Conservation (phyloP, 352 stramenopile species). For the Pythium plurisporium region DNA sequence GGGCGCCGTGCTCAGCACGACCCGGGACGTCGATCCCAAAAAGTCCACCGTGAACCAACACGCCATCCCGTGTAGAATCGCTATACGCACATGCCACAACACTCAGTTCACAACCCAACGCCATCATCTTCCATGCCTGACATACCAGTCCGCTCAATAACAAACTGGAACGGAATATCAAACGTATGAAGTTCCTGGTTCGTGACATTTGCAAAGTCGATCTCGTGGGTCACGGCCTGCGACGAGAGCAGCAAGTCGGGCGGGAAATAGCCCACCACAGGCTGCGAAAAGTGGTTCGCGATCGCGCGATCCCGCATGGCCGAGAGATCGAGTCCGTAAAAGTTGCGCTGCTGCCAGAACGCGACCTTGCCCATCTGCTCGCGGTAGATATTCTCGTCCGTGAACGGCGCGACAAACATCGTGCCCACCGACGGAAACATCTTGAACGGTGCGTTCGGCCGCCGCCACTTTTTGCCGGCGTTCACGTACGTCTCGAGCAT, state of each 20-base stretch:
- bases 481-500: conserved; percentile 99
- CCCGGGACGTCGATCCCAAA: conserved; percentile 67
- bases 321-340: conserved; percentile 97
- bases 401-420: conserved; percentile 96
- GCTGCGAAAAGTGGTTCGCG: conserved; percentile 97
- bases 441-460: conserved; percentile 56
- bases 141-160: conserved; percentile 76
- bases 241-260: conserved; percentile 68
- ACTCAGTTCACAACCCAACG: no score
- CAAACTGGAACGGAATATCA: conserved; percentile 88
- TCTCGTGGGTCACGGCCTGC: conserved; percentile 48
- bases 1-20: conserved; percentile 85
- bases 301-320: conserved; percentile 92
- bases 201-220: conserved; percentile 85
- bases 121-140: no score
- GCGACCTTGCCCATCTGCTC: conserved; percentile 90
- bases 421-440: conserved; percentile 98
- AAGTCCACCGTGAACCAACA: conserved; percentile 99
- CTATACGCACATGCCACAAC: no score
- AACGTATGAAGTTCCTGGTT: conserved; percentile 85
- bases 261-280: conserved; percentile 92
- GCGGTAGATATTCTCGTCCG: conserved; percentile 91
- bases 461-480: conserved; percentile 94
- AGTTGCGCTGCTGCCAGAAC: conserved; percentile 95
- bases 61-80: conserved; percentile 94